These are phyloP conservation scores for Metschnikowia chrysomelidarum DNA, from an alignment of 805 yeast species.

Conservation along the genomic window DNA sequence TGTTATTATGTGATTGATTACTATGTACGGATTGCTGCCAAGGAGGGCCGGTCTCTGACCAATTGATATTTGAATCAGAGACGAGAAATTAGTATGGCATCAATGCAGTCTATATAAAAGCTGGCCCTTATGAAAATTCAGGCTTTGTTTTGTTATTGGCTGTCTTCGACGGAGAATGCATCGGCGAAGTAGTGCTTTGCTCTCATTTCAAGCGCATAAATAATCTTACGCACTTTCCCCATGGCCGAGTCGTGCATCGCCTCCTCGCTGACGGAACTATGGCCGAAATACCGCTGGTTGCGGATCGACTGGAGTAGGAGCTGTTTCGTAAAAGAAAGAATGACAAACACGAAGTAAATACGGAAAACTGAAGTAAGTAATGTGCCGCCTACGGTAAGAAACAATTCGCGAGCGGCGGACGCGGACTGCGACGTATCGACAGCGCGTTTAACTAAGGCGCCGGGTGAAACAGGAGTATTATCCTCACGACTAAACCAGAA, in stretches of 20 bases:
- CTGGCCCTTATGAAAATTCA: no score
- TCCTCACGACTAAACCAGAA: constrained; percentile 68
- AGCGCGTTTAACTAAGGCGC: constrained; percentile 7
- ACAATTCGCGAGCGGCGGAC: constrained; percentile 52
- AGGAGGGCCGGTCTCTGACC: no score
- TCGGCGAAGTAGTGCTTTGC: constrained; percentile 30
- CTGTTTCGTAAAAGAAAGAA: constrained; percentile 58
- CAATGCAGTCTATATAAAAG: no score
- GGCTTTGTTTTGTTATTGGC: no score
- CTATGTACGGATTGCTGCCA: no score
- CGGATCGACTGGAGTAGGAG: constrained; percentile 42
- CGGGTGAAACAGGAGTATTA: constrained; percentile 18
- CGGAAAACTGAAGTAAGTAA: constrained; percentile 47
- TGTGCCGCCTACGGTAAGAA: constrained; percentile 53
- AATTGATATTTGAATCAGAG: no score
- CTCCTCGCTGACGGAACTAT: constrained; percentile 27
- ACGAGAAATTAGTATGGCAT: no score
- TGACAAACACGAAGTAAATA: constrained; percentile 57
- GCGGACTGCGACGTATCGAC: constrained; percentile 54
- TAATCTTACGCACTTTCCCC: constrained; percentile 22
- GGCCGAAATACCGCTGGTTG: constrained; percentile 23
- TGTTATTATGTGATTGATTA: no score
- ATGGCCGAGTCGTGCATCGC: constrained; percentile 22
- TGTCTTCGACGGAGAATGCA: constrained; percentile 17
- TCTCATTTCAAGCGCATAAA: constrained; percentile 31